Base-by-base conservation (phyloP, 192 early-diverging fungal species). In the Umbelopsis isabellina region DNA sequence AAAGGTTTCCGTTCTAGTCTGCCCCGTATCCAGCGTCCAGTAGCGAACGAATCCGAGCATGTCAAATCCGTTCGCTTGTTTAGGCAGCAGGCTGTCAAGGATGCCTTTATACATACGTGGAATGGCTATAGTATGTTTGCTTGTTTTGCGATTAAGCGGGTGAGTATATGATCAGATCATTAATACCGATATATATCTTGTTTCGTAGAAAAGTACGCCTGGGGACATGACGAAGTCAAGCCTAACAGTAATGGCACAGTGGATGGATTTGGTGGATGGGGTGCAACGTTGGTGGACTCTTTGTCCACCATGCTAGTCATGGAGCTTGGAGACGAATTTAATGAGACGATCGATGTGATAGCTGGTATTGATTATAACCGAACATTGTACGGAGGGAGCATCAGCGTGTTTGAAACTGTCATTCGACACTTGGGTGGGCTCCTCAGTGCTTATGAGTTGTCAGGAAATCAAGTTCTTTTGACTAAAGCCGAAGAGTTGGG, bases 281-380 rank as follows among this genome's bases (percentile, higher is more conserved):
- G 84, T 2, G 86, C 86, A 4, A 95, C 94, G 0, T 86, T 95
- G 58, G 80, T 97, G 55, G 96, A 98, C 72, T 81, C 93, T 5
- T 82, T 98, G 30, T 92, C 94, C 67, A 97, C 96, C 4, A 83
- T 97, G 61, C 80, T 88, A 41, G 87, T 98, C 49, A 93, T 96
- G 93, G 92, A 84, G 46, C 80, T 98, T 21, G 78, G 85, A 45
- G 79, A 89, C 22, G 92, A 96, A 68, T 94, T 92, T 75, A 76
- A 88, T 33, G 79, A 83, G 49, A 91, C 90, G 0, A 76, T 92
- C 66, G 76, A 90, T 1, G 83, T 88, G 61, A 82, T 94, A 6
- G 74, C 72, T 7, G 79, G 77, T 20, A 65, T 72, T 4, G 75
- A 89, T 69, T 89, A 91, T 66, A 73, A 65, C 12, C 72, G 64